phyloP scores from a whole-genome alignment of 176 grass and related monocot genomes.

The Ensete ventricosum region DNA sequence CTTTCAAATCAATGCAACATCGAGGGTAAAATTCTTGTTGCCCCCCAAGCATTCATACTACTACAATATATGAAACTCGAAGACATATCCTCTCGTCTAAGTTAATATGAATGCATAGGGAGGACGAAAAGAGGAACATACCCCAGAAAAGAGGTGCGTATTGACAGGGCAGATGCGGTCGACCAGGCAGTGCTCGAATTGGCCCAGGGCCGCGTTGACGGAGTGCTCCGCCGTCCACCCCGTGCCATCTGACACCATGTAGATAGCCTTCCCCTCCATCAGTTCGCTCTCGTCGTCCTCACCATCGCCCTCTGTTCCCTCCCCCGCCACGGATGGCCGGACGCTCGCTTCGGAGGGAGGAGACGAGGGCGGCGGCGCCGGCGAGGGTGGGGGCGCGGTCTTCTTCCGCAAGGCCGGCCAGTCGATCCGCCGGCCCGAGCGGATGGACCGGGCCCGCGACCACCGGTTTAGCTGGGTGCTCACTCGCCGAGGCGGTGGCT shows the following conservation, averaged over 20 bases:
- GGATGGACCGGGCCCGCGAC: constrained; percentile 57
- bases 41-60: too few relatives aligned
- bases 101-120: background rate
- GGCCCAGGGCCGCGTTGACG: constrained; percentile 84
- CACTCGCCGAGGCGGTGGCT: constrained; percentile 1
- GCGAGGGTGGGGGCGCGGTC: background rate
- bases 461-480: constrained; percentile 56
- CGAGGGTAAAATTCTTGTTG: too few relatives aligned
- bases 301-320: constrained; percentile 15
- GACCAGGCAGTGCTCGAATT: constrained; percentile 87
- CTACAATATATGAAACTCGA: too few relatives aligned
- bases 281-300: constrained; percentile 12
- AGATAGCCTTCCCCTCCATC: constrained; percentile 59
- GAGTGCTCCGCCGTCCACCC: constrained; percentile 92
- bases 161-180: constrained; percentile 56
- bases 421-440: constrained; percentile 43
- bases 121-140: constrained; percentile 20
- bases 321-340: background rate
- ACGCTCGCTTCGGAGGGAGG: constrained; percentile 2
- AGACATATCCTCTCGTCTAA: too few relatives aligned
- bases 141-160: constrained; percentile 82
- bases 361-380: background rate
- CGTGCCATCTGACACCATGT: constrained; percentile 97
- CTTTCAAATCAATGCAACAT: too few relatives aligned
- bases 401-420: constrained; percentile 29